Evolutionary conservation across 2,329 filamentous ascomycete species (phyloP), one percentile per base, ranked within the genome.

Genomic region (Xylariaceae sp.): DNA sequence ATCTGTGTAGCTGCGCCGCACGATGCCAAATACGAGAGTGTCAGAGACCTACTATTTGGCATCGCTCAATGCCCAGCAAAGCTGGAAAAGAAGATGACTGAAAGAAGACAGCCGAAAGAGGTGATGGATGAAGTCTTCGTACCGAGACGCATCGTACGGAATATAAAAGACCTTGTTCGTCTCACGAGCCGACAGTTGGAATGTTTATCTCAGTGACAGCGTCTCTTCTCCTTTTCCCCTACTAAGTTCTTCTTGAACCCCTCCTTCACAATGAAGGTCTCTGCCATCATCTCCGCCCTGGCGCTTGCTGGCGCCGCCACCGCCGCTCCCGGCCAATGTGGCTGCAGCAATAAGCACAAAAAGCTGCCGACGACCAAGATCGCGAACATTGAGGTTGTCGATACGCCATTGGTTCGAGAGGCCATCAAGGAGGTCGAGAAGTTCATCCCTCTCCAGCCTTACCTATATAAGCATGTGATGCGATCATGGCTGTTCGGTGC

Each of bases 371-470:
- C 62, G 1, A 64, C 58, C 2, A 64, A 50, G 51, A 61, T 64
- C 45, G 62, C 60, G 35, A 53, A 53, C 18, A 61, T 64, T 18
- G 62, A 64, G 51, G 62, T 64, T 39, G 54, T 64, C 52, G 54
- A 64, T 48, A 64, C 62, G 8, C 56, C 50, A 34, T 50, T 64
- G 0, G 62, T 64, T 34, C 61, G 58, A 34, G 51, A 63, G 30
- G 62, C 61, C 39, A 18, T 59, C 23, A 35, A 51, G 15, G 55
- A 54, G 7, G 58, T 63, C 42, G 57, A 63, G 61, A 53, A 58
- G 47, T 64, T 64, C 58, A 64, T 61, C 47, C 61, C 62, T 49
- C 61, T 64, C n/a, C 62, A 64, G 61, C 62, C 61, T 39, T 64
- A 64, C 53, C 56, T 64, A 1, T 64, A 63, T 52, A 56, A 50